These are phyloP conservation scores for Trichophyton schoenleinii DNA, from an alignment of 2,329 filamentous ascomycete genomes.

Conservation along the genomic window DNA sequence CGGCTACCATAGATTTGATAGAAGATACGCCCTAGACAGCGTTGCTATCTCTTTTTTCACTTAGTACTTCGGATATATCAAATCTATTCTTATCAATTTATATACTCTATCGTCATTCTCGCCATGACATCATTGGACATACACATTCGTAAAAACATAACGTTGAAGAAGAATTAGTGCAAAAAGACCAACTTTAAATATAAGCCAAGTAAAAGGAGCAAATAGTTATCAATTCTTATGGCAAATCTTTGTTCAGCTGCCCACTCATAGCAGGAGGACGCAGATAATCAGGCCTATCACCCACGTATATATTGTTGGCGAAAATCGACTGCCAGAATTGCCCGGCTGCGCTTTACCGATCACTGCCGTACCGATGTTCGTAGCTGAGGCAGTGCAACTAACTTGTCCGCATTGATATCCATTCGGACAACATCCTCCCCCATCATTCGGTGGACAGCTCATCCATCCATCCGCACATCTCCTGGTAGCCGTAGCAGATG, in stretches of 20 bases:
- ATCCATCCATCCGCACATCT: constrained; percentile 72
- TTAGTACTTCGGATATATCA: neutral
- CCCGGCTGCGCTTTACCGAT: constrained; percentile 28
- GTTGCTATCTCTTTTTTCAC: neutral
- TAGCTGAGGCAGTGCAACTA: constrained; percentile 52
- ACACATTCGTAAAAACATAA: neutral
- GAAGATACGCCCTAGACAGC: neutral
- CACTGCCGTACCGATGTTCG: constrained; percentile 43
- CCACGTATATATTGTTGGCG: neutral
- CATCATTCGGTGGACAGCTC: constrained; percentile 50
- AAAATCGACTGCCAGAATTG: constrained; percentile 6
- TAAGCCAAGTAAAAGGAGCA: neutral
- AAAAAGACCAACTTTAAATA: neutral
- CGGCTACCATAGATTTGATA: neutral
- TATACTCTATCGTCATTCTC: neutral
- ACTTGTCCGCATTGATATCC: constrained; percentile 61
- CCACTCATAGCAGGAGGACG: neutral
- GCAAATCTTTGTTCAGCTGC: neutral
- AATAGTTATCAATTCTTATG: neutral
- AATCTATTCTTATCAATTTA: neutral
- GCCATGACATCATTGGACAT: neutral
- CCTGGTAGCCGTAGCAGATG: constrained; percentile 21
- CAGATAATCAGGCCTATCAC: neutral
- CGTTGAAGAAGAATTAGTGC: neutral
- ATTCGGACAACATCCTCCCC: constrained; percentile 71